These are phyloP conservation scores for Orbilia javanica DNA, from an alignment of 2,329 filamentous ascomycete species.

Conservation along the genomic window DNA sequence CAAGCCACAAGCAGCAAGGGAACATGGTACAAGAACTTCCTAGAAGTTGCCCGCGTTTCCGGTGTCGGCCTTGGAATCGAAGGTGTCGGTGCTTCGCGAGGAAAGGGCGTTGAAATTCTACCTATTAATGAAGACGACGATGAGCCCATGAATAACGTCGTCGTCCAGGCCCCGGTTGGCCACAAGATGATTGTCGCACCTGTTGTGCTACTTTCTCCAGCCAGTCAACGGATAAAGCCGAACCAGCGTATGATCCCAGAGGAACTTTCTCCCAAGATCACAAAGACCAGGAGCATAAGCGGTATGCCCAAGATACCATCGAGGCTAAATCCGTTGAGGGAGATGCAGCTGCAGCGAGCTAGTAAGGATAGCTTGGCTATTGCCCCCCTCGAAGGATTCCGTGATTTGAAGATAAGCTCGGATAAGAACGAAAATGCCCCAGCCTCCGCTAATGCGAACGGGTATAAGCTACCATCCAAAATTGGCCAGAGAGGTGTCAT, in stretches of 20 bases:
- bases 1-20: constrained; percentile 46
- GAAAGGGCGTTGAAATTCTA: constrained; percentile 54
- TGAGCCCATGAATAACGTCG: constrained; percentile 47
- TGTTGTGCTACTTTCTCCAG: constrained; percentile 52
- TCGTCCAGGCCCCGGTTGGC: constrained; percentile 51
- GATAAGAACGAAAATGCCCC: constrained; percentile 53
- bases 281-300: constrained; percentile 47
- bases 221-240: constrained; percentile 47
- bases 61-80: constrained; percentile 61
- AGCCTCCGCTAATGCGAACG: constrained; percentile 29
- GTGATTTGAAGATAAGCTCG: constrained; percentile 59
- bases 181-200: constrained; percentile 58
- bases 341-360: constrained; percentile 55
- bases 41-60: constrained; percentile 60
- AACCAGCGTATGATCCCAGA: constrained; percentile 56
- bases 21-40: constrained; percentile 60
- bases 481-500: constrained; percentile 51
- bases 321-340: constrained; percentile 50
- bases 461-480: constrained; percentile 58
- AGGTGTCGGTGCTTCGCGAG: constrained; percentile 60
- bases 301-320: constrained; percentile 49
- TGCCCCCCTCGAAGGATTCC: constrained; percentile 55
- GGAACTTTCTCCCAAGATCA: constrained; percentile 57
- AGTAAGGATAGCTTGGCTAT: constrained; percentile 43
- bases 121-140: constrained; percentile 54